Base-by-base conservation (phyloP, 768 basidiomycete genomes). In the Russula ochroleuca region DNA sequence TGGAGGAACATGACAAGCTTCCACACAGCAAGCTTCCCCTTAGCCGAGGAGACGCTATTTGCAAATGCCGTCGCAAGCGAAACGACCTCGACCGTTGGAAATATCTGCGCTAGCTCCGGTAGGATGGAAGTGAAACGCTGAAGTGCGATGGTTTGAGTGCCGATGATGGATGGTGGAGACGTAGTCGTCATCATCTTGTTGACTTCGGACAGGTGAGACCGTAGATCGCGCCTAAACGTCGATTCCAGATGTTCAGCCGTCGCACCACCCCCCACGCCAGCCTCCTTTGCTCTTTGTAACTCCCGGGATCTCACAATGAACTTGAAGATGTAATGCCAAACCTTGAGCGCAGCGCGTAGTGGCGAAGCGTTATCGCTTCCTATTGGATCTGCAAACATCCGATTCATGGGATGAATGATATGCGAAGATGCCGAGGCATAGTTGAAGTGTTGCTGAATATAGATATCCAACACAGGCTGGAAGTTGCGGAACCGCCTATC, bases 261-360 rank as follows among this genome's bases (percentile, higher is more conserved):
- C 1, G 88, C 85, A 13, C 87, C 90, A 13, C 86, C 85, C 28
- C 87, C 86, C 78, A 91, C 86, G 0, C 87, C 87, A 25, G 87
- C 72, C 63, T 94, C 92, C 70, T 87, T 88, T 7, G 80, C 78
- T 73, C 92, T 92, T 73, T 96, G 94, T 50, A 96, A 73, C 70
- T 94, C 92, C 40, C 94, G 80, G 2, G 94, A 88, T n/a, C 91
- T 83, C 17, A 90, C 85, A 70, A 97, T 90, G 75, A 98, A 92
- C 72, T 91, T 92, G 84, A 98, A 92, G 69, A 98, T 86, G 71
- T 95, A 93, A 71, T 94, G 90, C 94, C 94, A 96, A 35, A 98
- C 96, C 73, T 98, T 98, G 64, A 98, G 79, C 17, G 94, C 90
- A 13, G 92, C 86, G 38, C 95, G 86, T 60, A 98, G 81, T 6